Evolutionary conservation across 495 filamentous ascomycete species (phyloP).

Genomic region (Haplographium delicatum): DNA sequence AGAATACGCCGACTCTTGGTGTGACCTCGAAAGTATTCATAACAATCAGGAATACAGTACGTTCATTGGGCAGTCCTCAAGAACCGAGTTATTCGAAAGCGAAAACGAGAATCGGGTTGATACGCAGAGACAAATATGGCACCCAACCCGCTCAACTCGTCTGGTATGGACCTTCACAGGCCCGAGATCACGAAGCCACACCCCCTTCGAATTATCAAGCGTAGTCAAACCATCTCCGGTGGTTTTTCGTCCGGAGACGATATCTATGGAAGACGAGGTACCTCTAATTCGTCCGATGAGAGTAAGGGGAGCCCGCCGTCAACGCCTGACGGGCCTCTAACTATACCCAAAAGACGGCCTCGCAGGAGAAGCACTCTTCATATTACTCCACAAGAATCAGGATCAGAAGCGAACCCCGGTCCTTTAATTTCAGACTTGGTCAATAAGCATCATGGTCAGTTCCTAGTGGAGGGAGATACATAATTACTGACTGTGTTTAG

Average conservation of each 20-base stretch:
- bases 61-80: slow-evolving; percentile 29
- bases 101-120: neutral
- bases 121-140: slow-evolving; percentile 21
- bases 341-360: slow-evolving; percentile 19
- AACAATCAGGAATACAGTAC: slow-evolving; percentile 14
- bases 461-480: no score
- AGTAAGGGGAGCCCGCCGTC: slow-evolving; percentile 21
- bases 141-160: slow-evolving; percentile 23
- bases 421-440: slow-evolving; percentile 5
- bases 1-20: slow-evolving; percentile 19
- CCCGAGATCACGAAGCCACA: slow-evolving; percentile 21
- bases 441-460: slow-evolving; percentile 8
- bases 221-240: slow-evolving; percentile 22
- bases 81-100: slow-evolving; percentile 1
- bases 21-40: slow-evolving; percentile 22
- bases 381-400: slow-evolving; percentile 9
- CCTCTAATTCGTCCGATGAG: slow-evolving; percentile 13
- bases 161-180: slow-evolving; percentile 28
- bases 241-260: slow-evolving; percentile 15
- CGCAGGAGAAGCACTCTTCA: slow-evolving; percentile 9
- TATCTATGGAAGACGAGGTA: slow-evolving; percentile 13
- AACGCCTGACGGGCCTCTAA: slow-evolving; percentile 19
- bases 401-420: neutral
- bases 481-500: no score
- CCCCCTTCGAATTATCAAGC: slow-evolving; percentile 25